Percentiles rank a stretch among this genome's conserved stretches.
These are phyloP conservation scores for Cudoniella acicularis DNA, from an alignment of 495 filamentous ascomycete species.

Conservation along the genomic window DNA sequence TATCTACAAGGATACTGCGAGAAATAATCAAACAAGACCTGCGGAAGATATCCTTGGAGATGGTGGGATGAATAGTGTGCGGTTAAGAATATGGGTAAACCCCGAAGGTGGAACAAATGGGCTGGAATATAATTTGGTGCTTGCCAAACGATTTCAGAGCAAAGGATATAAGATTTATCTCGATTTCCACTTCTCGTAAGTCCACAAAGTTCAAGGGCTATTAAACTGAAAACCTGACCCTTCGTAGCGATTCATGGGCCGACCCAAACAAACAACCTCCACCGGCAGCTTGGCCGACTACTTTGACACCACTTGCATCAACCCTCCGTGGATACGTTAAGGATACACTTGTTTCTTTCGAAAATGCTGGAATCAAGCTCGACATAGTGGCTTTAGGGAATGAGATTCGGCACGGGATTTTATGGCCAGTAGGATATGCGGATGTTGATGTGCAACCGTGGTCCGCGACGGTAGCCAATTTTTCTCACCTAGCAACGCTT, in stretches of 20 bases:
- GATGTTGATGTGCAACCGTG: conserved; percentile 29
- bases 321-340: conserved; percentile 34
- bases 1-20: conserved; percentile 34
- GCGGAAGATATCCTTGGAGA: conserved; percentile 38
- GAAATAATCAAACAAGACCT: conserved; percentile 30
- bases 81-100: conserved; percentile 33
- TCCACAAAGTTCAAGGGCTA: neutral
- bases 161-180: conserved; percentile 33
- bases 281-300: conserved; percentile 22
- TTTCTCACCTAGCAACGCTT: conserved; percentile 34
- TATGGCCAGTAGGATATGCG: conserved; percentile 39
- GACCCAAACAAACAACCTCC: conserved; percentile 36
- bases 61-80: conserved; percentile 39
- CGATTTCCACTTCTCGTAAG: conserved; percentile 29
- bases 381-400: conserved; percentile 39
- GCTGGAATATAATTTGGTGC: conserved; percentile 29
- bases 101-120: conserved; percentile 25
- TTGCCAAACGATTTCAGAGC: conserved; percentile 31
- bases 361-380: conserved; percentile 29
- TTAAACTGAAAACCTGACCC: neutral
- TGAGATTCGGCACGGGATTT: conserved; percentile 43
- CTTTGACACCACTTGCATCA: conserved; percentile 13
- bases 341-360: conserved; percentile 30
- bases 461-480: conserved; percentile 27
- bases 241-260: conserved; percentile 31